Base-by-base conservation (phyloP, 371 early-diverging fungal genomes). In the Nematocida parisii region DNA sequence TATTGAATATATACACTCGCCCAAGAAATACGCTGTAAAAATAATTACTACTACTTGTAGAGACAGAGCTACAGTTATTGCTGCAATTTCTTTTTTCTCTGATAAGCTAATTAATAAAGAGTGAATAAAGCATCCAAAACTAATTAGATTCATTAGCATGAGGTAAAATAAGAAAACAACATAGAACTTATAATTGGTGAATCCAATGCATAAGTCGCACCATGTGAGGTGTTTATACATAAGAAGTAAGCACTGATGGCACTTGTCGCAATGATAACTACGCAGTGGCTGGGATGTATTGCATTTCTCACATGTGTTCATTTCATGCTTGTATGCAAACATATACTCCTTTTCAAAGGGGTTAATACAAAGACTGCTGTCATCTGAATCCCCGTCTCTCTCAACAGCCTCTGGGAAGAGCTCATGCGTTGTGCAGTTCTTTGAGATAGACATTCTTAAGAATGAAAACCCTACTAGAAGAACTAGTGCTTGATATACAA, bases 161-260 rank as follows among this genome's bases (percentile, higher is more conserved):
- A 70, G 13, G 62, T 85, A 80, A 56, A 86, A 50, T 11, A 88
- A 61, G 77, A 88, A 87, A 27, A 82, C 84, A 66, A 75, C 61
- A 71, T 85, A 89, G 68, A 84, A 86, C 66, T 86, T 87, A 73
- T 88, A 88, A 71, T 88, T 87, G 33, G 87, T 83, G 60, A 88
- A 87, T 18, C 83, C 89, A 27, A 89, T 85, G 60, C 88, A 88
- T 13, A 73, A 60, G 68, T 83, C 85, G 13, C 86, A 46, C 55
- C 83, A 68, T 0, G n/a, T 5, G 70, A 87, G 86, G 66, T 89
- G 87, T 73, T 88, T 88, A 72, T 88, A 87, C 84, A 84, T 84
- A 68, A 84, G 83, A 15, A 88, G 83, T 61, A 83, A 82, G 81
- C 89, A 89, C 70, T 82, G 71, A 27, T 85, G 81, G 67, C 89